These are phyloP conservation scores for Microbotryum intermedium DNA, from an alignment of 1,284 basidiomycete genomes.

Conservation along the genomic window DNA sequence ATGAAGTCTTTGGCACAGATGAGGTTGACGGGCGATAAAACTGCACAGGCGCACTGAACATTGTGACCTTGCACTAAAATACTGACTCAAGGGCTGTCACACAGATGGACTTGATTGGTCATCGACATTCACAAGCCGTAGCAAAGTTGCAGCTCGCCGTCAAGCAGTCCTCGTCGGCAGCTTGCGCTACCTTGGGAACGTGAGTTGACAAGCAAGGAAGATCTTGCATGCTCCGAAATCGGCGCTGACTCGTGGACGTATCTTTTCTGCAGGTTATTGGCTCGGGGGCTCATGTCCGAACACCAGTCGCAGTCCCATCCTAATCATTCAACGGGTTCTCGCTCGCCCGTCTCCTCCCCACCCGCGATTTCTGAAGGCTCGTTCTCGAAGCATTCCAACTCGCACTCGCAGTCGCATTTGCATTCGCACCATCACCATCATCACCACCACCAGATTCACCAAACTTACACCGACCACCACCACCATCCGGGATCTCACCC, in stretches of 20 bases:
- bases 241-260: too few relatives aligned
- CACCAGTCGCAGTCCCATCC: background rate
- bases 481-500: too few relatives aligned
- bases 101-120: constrained; percentile 29
- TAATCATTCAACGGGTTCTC: background rate
- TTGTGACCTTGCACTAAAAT: background rate
- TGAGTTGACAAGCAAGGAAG: background rate
- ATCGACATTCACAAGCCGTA: constrained; percentile 15
- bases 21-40: background rate
- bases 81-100: background rate
- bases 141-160: constrained; percentile 19
- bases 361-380: constrained; percentile 3
- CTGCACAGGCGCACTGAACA: too few relatives aligned
- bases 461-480: background rate
- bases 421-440: background rate
- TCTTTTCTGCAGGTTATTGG: background rate
- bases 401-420: background rate
- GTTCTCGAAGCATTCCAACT: background rate
- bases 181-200: constrained; percentile 30
- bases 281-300: too few relatives aligned
- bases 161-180: constrained; percentile 12
- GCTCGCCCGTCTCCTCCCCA: background rate
- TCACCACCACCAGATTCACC: background rate
- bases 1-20: too few relatives aligned
- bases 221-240: too few relatives aligned